Evolutionary conservation across 163 green algal species (phyloP), one percentile per base, ranked within the genome.

Genomic region (Scenedesmus sp.): DNA sequence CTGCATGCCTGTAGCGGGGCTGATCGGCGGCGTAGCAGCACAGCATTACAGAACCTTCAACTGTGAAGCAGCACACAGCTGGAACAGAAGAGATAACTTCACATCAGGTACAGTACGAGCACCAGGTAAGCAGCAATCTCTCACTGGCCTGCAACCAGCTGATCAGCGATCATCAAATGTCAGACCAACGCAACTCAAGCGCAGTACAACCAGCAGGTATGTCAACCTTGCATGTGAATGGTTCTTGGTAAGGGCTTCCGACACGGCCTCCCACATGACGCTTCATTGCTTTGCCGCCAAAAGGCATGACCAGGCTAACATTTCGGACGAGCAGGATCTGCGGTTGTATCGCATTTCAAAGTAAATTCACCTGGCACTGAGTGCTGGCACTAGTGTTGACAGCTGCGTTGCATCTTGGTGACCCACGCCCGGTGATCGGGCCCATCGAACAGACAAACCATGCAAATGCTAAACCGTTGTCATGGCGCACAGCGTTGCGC

Each of bases 201-300:
- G 33, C 22, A 33, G 18, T 22, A 35, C 59, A 72, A 12, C 24
- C 3, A 35, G 9, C 22, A 35, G 3, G 59, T 33, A 26, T 61
- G 4, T 16, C 51, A 61, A 16, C 7, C 51, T 61, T 76, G 37
- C 65, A 40, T 76, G 24, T 7, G 30, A 76, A 30, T n/a, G 65
- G 30, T 76, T 76, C 65, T 20, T 30, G 65, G 30, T 16, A 76
- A 37, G 65, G 65, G 65, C 65, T 76, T 76, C 40, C 65, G 65
- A 76, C 65, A 76, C n/a, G n/a, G n/a, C n/a, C n/a, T n/a, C n/a
- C n/a, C n/a, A n/a, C 65, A 76, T 76, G 65, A 76, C 65, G 40
- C 10, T 76, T 76, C 65, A 40, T 24, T 76, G 65, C 30, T 37
- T 76, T 76, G 65, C 65, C 65, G 65, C 65, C 65, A 76, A 76